A percentile compares a stretch with the other conserved stretches of the same genome.
Evolutionary conservation across 169 alveolate genomes (phyloP).

Genomic region (Perkinsus olseni): DNA sequence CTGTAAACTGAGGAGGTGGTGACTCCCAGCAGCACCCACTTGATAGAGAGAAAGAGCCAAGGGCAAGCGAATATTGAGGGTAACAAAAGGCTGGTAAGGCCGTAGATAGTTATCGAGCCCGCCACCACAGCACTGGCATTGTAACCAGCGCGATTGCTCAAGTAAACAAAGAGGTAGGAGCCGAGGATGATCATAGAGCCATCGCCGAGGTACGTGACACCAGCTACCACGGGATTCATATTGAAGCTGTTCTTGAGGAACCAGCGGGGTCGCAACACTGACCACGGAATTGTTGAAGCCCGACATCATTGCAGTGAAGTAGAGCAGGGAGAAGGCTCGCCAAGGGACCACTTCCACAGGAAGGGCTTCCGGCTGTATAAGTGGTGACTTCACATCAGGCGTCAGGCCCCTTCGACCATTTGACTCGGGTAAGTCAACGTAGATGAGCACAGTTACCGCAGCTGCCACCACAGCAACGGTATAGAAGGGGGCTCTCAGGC

Average conservation of each 20-base stretch:
- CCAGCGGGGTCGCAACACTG: neutral
- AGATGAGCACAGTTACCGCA: neutral
- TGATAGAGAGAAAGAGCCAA: neutral
- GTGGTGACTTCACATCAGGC: neutral
- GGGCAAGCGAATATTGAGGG: neutral
- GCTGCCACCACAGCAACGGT: neutral
- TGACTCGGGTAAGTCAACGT: neutral
- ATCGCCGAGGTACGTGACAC: neutral
- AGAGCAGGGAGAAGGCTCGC: neutral
- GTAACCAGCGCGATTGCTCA: neutral
- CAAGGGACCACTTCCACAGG: neutral
- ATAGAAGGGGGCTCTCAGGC: neutral
- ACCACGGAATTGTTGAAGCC: neutral
- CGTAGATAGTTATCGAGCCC: neutral
- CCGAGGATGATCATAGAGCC: neutral
- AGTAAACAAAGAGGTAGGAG: neutral
- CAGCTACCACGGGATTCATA: neutral
- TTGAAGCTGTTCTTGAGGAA: neutral
- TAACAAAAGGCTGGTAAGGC: neutral
- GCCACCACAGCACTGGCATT: neutral
- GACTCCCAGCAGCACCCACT: neutral
- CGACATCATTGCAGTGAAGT: neutral
- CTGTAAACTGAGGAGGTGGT: neutral
- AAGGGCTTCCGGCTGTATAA: neutral
- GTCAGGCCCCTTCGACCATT: neutral